Base-by-base conservation (phyloP, 441 rosid species). In the Mallotus repandus region DNA sequence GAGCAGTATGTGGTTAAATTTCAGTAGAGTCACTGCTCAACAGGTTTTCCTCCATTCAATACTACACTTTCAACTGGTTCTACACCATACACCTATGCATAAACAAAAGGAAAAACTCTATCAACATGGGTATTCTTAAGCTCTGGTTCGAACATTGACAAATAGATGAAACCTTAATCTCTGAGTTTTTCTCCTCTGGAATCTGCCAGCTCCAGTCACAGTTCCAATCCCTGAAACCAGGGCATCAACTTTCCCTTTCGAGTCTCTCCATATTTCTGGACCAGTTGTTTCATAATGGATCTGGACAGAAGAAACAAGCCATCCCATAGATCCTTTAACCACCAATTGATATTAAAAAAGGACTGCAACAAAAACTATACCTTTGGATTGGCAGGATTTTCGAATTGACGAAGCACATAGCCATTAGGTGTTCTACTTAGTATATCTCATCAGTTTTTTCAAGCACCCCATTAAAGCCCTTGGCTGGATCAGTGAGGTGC, bases 41-140 rank as follows among this genome's bases (percentile, higher is more conserved):
- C 96, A 0, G 85, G 88, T 73, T 78, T 45, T 60, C 91, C 88
- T 78, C 97, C 97, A 84, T 75, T 89, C 69, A 92, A 25, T 1
- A 25, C 29, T 25, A 2, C 29, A 25, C 29, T 25, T 25, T 25
- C 29, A 25, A 25, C 29, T 11, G 96, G 97, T 71, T 94, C 97
- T 3, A 91, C 81, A 4, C 94, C 96, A 49, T 79, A 86, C 19
- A 88, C 83, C 97, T 90, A 77, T 54, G 73, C 18, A 25, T 1
- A 25, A 25, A 25, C 29, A 35, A 77, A 62, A 69, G 72, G 56
- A 67, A 12, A 48, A 11, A 14, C 4, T 0, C 14, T 8, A 4
- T 52, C 3, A 25, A 15, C 25, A 22, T 13, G 1, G 1, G 3
- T 25, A n/a, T 29, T 66, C 70, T 11, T 45, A 9, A 1, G 8